Conservation (phyloP, 345 rosid species). For the Mangifera indica region DNA sequence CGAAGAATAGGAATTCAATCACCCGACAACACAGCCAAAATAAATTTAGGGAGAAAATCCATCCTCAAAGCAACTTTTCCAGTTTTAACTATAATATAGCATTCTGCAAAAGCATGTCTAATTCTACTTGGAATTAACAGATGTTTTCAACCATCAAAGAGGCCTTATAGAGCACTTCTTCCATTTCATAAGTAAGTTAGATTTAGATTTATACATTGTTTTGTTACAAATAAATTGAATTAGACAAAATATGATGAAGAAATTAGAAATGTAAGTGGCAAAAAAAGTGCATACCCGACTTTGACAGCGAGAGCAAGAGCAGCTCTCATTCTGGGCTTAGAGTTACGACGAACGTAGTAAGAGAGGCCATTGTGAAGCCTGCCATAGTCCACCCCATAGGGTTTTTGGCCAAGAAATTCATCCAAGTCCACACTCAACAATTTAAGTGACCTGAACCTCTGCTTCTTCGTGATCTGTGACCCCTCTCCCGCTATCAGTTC, state of each 20-base stretch:
- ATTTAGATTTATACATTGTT: background rate
- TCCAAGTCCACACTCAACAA: conserved; percentile 59
- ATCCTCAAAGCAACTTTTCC: background rate
- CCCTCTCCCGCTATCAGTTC: conserved; percentile 63
- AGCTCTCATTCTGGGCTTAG: conserved; percentile 89
- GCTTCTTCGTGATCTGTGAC: conserved; percentile 54
- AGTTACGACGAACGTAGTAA: conserved; percentile 81
- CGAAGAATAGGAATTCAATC: background rate
- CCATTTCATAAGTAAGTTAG: background rate
- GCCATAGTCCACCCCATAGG: conserved; percentile 75
- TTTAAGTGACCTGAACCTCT: conserved; percentile 83
- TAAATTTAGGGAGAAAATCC: background rate
- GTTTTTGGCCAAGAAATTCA: conserved; percentile 50
- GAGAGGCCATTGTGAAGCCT: conserved; percentile 77
- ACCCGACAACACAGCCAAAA: background rate
- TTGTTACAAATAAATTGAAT: no score
- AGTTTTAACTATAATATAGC: no score
- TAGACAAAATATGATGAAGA: background rate
- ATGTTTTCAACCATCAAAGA: background rate
- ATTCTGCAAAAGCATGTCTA: no score
- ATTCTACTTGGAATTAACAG: background rate
- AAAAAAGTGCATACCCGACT: conserved; percentile 52
- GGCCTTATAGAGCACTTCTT: background rate
- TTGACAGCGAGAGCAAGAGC: conserved; percentile 84
- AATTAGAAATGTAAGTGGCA: background rate